These are phyloP conservation scores for Hippophae rhamnoides DNA, from an alignment of 306 rosid genomes.

Conservation along the genomic window DNA sequence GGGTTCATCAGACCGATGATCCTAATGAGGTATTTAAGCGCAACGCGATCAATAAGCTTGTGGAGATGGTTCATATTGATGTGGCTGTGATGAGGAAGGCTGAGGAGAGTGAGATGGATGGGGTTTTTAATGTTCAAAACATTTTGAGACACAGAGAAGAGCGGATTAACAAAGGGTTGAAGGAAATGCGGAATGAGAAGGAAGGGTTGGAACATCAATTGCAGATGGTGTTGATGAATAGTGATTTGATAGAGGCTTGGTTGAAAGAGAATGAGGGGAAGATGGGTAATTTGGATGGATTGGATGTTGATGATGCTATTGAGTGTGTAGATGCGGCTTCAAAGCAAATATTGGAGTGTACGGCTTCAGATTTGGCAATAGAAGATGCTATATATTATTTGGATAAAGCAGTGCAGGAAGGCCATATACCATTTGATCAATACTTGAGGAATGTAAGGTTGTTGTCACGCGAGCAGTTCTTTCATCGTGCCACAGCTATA, in stretches of 20 bases:
- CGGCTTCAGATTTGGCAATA: constrained; percentile 75
- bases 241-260: constrained; percentile 73
- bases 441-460: constrained; percentile 77
- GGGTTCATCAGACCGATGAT: too few species aligned
- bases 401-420: constrained; percentile 77
- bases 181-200: constrained; percentile 73
- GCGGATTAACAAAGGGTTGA: constrained; percentile 40
- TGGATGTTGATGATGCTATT: constrained; percentile 47
- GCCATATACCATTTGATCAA: constrained; percentile 63
- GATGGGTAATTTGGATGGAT: constrained; percentile 24
- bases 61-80: too few species aligned
- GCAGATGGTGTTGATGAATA: constrained; percentile 83
- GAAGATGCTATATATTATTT: constrained; percentile 70
- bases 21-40: too few species aligned
- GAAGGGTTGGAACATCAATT: constrained; percentile 82
- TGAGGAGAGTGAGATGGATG: too few species aligned
- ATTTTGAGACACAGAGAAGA: constrained; percentile 61
- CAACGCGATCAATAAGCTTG: too few species aligned
- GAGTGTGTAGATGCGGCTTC: constrained; percentile 61
- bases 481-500: constrained; percentile 54
- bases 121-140: constrained; percentile 42
- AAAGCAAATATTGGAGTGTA: constrained; percentile 69
- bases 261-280: constrained; percentile 67
- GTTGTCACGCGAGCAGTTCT: constrained; percentile 81
- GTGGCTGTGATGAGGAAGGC: too few species aligned